Evolutionary conservation across 208 protist species (phyloP).

Genomic region (Hexamita inflata): DNA sequence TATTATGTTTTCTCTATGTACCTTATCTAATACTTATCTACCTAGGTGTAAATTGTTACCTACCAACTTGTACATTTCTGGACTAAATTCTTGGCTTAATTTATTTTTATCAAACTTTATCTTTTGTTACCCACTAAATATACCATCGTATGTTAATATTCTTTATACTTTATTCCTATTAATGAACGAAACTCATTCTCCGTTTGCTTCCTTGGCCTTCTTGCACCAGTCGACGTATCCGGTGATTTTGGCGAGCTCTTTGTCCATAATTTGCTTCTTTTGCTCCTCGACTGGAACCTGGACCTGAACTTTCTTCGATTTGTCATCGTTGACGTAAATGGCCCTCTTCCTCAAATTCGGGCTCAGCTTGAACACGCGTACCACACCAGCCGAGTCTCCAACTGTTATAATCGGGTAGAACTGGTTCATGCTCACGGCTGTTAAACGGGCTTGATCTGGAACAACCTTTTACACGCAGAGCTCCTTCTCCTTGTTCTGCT

Average conservation of each 20-base stretch:
- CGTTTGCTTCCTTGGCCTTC: constrained; percentile 1
- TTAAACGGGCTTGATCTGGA: background rate
- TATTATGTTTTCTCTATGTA: too few species aligned
- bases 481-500: background rate
- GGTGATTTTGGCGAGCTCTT: background rate
- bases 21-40: too few species aligned
- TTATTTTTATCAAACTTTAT: too few species aligned
- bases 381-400: constrained; percentile 1
- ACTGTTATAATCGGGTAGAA: constrained; percentile 12
- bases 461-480: constrained; percentile 1
- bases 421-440: background rate
- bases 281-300: background rate
- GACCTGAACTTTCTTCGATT: background rate
- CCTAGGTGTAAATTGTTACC: too few species aligned
- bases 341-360: background rate
- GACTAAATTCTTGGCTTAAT: too few species aligned
- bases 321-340: background rate
- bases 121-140: too few species aligned
- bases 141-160: too few species aligned
- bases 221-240: constrained; percentile 11
- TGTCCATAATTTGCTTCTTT: background rate
- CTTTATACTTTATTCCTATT: too few species aligned
- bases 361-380: constrained; percentile 25
- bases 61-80: too few species aligned
- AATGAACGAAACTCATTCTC: too few species aligned